Evolutionary conservation across 148 eudicot species (phyloP).

Genomic region (Salicornia ramosissima): DNA sequence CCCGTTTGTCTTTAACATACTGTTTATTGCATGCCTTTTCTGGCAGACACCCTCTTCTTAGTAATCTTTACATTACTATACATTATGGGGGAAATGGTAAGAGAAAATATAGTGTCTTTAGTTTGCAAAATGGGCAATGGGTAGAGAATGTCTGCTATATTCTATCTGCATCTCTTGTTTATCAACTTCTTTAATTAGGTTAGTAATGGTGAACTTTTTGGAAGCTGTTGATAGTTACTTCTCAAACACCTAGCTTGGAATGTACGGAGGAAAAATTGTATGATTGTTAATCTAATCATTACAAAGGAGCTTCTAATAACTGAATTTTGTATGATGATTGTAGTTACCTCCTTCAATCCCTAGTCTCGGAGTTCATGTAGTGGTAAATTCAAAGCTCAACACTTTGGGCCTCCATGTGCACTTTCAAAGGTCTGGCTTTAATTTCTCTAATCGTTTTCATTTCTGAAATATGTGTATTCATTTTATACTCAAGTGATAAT

Average conservation of each 20-base stretch:
- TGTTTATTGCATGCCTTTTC: background rate
- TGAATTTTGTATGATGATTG: conserved; percentile 10
- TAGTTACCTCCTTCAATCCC: conserved; percentile 70
- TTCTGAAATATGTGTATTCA: background rate
- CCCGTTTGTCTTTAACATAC: background rate
- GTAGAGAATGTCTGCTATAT: background rate
- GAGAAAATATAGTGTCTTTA: background rate
- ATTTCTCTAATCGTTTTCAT: background rate
- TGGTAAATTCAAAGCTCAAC: conserved; percentile 75
- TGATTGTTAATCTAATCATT: background rate
- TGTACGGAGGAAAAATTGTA: background rate
- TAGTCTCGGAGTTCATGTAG: conserved; percentile 65
- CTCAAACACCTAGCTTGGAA: background rate
- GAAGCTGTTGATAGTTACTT: too few species aligned
- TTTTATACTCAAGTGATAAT: conserved; percentile 1
- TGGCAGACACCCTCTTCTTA: background rate
- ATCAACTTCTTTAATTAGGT: background rate
- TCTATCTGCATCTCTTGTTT: background rate
- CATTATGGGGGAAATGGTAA: too few species aligned
- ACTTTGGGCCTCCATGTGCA: conserved; percentile 56
- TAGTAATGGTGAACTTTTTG: background rate
- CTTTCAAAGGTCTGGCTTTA: conserved; percentile 72
- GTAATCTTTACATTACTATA: background rate
- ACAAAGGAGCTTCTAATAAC: conserved; percentile 1
- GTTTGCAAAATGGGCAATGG: background rate